Evolutionary conservation across 1,284 basidiomycete genomes (phyloP), one percentile per base, ranked within the genome.

Genomic region (Lentinula novae-zelandiae): DNA sequence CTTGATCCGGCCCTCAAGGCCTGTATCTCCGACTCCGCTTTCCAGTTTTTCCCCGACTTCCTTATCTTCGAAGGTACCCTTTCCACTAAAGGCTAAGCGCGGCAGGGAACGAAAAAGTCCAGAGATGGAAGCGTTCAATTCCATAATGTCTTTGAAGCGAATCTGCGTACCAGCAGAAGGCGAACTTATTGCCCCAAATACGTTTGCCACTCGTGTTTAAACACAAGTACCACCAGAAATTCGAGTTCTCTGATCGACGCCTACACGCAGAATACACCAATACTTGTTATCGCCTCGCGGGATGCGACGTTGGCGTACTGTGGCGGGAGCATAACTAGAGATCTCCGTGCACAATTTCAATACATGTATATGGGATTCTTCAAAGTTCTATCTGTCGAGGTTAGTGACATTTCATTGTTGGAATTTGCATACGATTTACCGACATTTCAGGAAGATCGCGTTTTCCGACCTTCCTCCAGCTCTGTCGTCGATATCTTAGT

Each of bases 361-460:
- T 60, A 60, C 36, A 54, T 56, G 59, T 60, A 48, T 34, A 15
- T 60, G 42, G 59, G 59, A 1, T 60, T 55, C 33, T 60, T 54
- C 17, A 53, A 51, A 51, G 44, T 60, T 13, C 10, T 15, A 5
- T 49, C 9, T 20, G 38, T 50, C 12, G 39, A 60, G 46, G 59
- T 60, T 20, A 9, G 53, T 27, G 3, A 8, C 17, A 8, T 33
- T 34, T 60, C n/a, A 15, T 39, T 5, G 5, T 27, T 27, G 10
- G 13, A 5, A 40, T 52, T 20, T 33, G 39, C 22, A 15, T 8
- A 51, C 13, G 5, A 22, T 46, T 22, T 27, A 38, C 48, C 27
- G 10, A 44, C 20, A 10, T 40, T 20, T 2, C 20, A 58, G 57
- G 57, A 58, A 42, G 51, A 51, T 9, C 50, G 57, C 27, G 38